phyloP scores from a whole-genome alignment of 352 stramenopile genomes.

The Pythium oligandrum region DNA sequence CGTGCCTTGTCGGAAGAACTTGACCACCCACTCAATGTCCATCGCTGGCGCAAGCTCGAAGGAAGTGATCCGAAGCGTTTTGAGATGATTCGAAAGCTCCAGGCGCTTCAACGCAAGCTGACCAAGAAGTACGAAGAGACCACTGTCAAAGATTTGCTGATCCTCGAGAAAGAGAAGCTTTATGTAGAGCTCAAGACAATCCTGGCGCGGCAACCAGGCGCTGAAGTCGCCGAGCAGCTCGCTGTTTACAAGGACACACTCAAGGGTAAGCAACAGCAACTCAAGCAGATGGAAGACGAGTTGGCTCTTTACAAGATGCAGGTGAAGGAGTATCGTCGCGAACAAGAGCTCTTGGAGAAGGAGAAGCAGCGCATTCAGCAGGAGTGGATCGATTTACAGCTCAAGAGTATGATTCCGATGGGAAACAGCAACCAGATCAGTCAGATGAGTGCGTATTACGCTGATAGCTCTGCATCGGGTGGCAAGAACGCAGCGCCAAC shows the following conservation, averaged over 20 bases:
- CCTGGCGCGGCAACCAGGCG: slow-evolving; percentile 78
- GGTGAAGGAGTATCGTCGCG: slow-evolving; percentile 73
- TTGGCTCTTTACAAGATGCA: slow-evolving; percentile 92
- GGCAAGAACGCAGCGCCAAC: too few species aligned
- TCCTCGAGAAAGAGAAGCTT: slow-evolving; percentile 88
- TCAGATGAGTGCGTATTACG: too few species aligned
- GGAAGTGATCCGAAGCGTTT: slow-evolving; percentile 84
- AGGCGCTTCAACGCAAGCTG: slow-evolving; percentile 78
- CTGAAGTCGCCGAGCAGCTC: slow-evolving; percentile 86
- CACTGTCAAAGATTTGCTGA: slow-evolving; percentile 61
- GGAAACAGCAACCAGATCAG: too few species aligned
- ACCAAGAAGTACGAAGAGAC: slow-evolving; percentile 80
- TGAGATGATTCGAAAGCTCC: slow-evolving; percentile 87
- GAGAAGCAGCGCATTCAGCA: slow-evolving; percentile 62
- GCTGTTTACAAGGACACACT: slow-evolving; percentile 84
- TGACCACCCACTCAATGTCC: slow-evolving; percentile 89
- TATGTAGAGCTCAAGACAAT: slow-evolving; percentile 91
- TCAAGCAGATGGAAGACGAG: slow-evolving; percentile 87
- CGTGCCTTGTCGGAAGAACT: slow-evolving; percentile 86
- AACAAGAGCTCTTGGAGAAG: slow-evolving; percentile 53
- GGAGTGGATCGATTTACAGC: slow-evolving; percentile 48
- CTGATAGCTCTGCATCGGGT: too few species aligned
- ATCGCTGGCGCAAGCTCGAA: slow-evolving; percentile 89
- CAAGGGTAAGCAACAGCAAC: slow-evolving; percentile 79
- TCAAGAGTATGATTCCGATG: slow-evolving; percentile 4